Evolutionary conservation across 768 basidiomycete species (phyloP).

Genomic region (Auriscalpium vulgare): DNA sequence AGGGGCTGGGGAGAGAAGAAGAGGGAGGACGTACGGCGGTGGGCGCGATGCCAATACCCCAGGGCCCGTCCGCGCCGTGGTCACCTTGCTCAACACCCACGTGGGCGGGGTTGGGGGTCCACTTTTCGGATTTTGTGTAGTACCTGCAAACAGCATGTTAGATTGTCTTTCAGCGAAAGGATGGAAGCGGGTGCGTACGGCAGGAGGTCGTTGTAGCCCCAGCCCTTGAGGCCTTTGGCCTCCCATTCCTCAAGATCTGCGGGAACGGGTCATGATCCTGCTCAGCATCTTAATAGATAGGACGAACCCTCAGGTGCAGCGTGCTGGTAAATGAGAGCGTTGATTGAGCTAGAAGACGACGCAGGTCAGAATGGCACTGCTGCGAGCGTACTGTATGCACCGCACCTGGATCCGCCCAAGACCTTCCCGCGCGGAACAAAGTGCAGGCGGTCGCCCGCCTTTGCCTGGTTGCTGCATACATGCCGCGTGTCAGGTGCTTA

Average conservation of each 20-base stretch:
- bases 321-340: conserved; percentile 11
- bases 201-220: conserved; percentile 15
- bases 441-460: conserved; percentile 5
- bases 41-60: background rate
- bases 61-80: conserved; percentile 6
- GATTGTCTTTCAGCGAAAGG: background rate
- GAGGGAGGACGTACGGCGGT: background rate
- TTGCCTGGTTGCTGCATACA: conserved; percentile 3
- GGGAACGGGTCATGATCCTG: background rate
- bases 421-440: conserved; percentile 9
- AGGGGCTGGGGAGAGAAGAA: no score
- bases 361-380: background rate
- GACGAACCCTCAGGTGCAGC: conserved; percentile 8
- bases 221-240: conserved; percentile 15
- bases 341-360: conserved; percentile 2
- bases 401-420: conserved; percentile 9
- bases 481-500: background rate
- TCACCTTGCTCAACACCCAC: conserved; percentile 1
- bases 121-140: conserved; percentile 12
- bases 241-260: conserved; percentile 18
- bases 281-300: background rate
- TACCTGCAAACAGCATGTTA: background rate
- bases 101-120: conserved; percentile 1
- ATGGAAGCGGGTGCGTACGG: conserved; percentile 5
- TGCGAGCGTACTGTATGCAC: background rate